phyloP scores from a whole-genome alignment of 257 asterid genomes.

The Petrea volubilis region DNA sequence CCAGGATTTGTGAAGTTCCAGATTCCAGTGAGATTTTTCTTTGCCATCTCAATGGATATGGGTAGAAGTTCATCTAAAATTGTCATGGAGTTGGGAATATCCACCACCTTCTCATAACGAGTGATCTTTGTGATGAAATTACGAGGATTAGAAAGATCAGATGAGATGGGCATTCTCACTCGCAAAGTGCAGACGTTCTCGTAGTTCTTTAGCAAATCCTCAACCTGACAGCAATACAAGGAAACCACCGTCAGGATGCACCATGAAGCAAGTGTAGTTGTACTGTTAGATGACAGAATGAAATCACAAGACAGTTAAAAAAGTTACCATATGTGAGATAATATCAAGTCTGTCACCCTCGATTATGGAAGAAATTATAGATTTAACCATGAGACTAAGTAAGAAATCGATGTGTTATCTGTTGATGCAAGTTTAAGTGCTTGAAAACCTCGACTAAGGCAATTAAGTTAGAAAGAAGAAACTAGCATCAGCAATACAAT shows the following conservation, averaged over 20 bases:
- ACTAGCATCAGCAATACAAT: background rate
- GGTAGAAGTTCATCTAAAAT: constrained; percentile 85
- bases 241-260: too few relatives aligned
- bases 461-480: background rate
- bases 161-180: constrained; percentile 83
- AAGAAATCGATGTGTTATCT: background rate
- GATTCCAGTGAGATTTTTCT: constrained; percentile 77
- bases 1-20: constrained; percentile 90
- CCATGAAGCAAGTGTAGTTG: too few relatives aligned
- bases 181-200: constrained; percentile 81
- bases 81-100: constrained; percentile 87
- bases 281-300: background rate
- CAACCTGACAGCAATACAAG: constrained; percentile 79
- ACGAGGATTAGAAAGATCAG: constrained; percentile 72
- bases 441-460: background rate
- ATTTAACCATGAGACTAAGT: background rate
- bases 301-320: too few relatives aligned
- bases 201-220: constrained; percentile 72
- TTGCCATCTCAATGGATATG: constrained; percentile 83
- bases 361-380: background rate
- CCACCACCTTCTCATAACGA: constrained; percentile 71
- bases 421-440: background rate
- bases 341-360: background rate
- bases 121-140: constrained; percentile 81
- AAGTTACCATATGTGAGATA: too few relatives aligned